Base-by-base conservation (phyloP, 2,329 filamentous ascomycete species). In the Diplodia corticola region DNA sequence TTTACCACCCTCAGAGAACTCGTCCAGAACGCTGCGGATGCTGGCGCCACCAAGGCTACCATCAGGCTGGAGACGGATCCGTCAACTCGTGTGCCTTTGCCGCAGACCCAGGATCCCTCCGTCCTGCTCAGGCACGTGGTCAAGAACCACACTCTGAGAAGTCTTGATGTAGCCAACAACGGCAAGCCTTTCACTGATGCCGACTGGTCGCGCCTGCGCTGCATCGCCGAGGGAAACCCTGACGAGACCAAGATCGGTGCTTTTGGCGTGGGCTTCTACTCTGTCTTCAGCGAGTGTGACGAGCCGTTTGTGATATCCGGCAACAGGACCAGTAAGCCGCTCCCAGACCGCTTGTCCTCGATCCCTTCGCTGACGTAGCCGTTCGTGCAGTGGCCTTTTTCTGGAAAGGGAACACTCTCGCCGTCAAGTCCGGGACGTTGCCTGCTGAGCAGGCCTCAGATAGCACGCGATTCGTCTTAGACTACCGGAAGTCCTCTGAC, bases 241-340 rank as follows among this genome's bases (percentile, higher is more conserved):
- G 95, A 99, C 77, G 95, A 99, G 80, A 98, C 93, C 54, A 99
- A 99, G 82, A 99, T 99, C 73, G 95, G 95, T 64, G 96, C 95
- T 3, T 99, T 99, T 76, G 95, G 95, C 70, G 95, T 99, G 35
- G 95, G 95, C 2, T 99, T 99, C 81, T 99, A 99, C 83, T 96
- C 92, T 76, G 94, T 98, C 46, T 99, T 99, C 77, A 92, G 95
- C 68, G 95, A 99, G 76, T 99, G 94, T 76, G 96, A 99, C 78
- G 93, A 97, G 72, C 95, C 95, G 0, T 98, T 99, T 74, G 91
- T 99, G 70, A 95, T 92, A 70, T 98, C 94, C 0, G 95, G 95
- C 0, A 87, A 85, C 69, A 89, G 96, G 78, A 93, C 93, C 44
- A 97, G 60, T 63, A 44, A 40, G 60, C 53, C 24, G 4, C 46